Evolutionary conservation across 176 grass and related monocot species (phyloP), one percentile per base, ranked within the genome.

Genomic region (Sorghum bicolor): DNA sequence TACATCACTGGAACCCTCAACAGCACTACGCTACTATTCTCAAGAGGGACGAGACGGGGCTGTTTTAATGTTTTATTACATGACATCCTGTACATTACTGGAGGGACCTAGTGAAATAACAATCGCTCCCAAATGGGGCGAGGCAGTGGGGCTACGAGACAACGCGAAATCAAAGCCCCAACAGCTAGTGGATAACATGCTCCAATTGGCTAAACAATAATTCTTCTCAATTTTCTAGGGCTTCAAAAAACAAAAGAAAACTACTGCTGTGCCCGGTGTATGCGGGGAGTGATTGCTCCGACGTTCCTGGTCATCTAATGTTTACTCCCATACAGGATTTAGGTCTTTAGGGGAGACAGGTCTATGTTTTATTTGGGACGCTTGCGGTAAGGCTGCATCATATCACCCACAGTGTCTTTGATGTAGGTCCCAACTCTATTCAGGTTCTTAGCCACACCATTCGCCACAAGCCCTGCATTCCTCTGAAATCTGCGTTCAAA

Each of bases 391-490:
- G 93, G 92, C 74, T 88, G 86, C 77, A 95, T 55, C 52, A 95
- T 92, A 77, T 98, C 96, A 38, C 89, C 85, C 28, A 98, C 64
- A 29, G 87, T 92, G 64, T 95, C 87, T 90, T 95, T 95, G 58
- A 98, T 82, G 58, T 90, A 95, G 29, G 90, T 87, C 19, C 91
- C 93, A 73, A 92, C 89, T 93, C 62, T 98, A 76, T 93, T 86
- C 74, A 98, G 74, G 64, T 98, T 95, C 80, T 79, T 86, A 75
- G 52, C 85, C 68, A 98, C 96, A 24, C 96, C 96, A 25, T 82
- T 93, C 19, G 93, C 93, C 77, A 98, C 96, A 78, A 98, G 80
- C 19, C 89, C 91, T 10, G 87, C 80, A 89, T 93, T 98, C 78
- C 93, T 87, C 30, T 87, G 86, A 90, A 98, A 93, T 83, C 96